Evolutionary conservation across 257 asterid species (phyloP).

Genomic region (Solanum microdontum): DNA sequence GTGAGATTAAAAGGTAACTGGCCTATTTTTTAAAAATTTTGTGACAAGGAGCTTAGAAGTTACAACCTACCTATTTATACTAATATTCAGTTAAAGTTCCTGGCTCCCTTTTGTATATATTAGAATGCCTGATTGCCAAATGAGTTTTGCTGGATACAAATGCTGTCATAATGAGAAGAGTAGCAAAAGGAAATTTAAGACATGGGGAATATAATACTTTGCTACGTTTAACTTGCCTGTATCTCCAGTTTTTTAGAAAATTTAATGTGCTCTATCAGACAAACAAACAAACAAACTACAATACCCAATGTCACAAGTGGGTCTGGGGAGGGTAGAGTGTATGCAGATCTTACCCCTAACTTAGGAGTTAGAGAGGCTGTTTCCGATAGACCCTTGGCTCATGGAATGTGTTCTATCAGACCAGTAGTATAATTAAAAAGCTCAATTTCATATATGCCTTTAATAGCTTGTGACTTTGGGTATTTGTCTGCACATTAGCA

Average conservation of each 20-base stretch:
- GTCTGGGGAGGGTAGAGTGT: background rate
- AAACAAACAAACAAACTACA: background rate
- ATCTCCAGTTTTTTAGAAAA: background rate
- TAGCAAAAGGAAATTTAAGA: background rate
- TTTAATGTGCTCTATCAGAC: background rate
- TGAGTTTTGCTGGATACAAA: background rate
- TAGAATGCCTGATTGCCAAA: background rate
- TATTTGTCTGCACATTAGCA: background rate
- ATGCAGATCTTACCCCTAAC: background rate
- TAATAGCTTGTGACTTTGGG: background rate
- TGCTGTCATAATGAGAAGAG: background rate
- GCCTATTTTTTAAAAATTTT: background rate
- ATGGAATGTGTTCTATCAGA: background rate
- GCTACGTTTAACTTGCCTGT: background rate
- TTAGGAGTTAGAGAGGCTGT: background rate
- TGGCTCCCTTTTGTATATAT: background rate
- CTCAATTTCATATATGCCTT: background rate
- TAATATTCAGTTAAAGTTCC: background rate
- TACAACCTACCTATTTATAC: background rate
- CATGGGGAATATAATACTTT: background rate
- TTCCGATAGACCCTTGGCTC: background rate
- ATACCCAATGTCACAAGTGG: background rate
- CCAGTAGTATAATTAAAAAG: background rate
- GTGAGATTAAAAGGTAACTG: background rate
- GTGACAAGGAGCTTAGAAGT: background rate